Evolutionary conservation across 148 eudicot genomes (phyloP), one percentile per base, ranked within the genome.

Genomic region (Chenopodium formosanum): DNA sequence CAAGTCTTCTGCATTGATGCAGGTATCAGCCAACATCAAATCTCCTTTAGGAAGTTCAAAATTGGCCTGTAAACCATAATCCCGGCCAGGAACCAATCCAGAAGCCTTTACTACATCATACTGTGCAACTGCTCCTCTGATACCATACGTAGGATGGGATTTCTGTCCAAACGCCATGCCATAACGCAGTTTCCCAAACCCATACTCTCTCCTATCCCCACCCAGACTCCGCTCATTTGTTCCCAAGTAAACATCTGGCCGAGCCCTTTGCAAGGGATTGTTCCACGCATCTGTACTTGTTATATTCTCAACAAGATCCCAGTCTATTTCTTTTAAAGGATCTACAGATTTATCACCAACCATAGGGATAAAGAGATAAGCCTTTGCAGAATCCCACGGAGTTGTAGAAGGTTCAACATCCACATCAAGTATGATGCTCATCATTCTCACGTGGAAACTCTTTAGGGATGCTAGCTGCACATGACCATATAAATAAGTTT

Each of bases 371-470:
- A 96, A 96, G 75, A 96, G 77, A 86, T 96, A 96, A 74, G 99
- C 99, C 91, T 96, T 96, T 75, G 95, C 90, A 85, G 97, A 88
- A 91, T 96, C 98, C 99, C 99, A 96, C 70, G 98, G 99, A 83
- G 99, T 96, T 58, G 97, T 96, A 79, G 94, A 89, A 82, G 98
- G 99, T 82, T 92, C 98, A 84, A 94, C 99, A 88, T 96, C 95
- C 82, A 94, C 94, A 80, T 96, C 99, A 78, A 96, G 87, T 74
- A 96, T 97, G 79, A 96, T 91, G 86, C 99, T 94, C 99, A 96
- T 96, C 82, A 96, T 85, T 85, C 99, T 91, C 74, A 96, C 99
- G 82, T 96, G 99, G 84, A 96, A 96, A 85, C 97, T 94, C 90
- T 96, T 94, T 66, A 96, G 91, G 78, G 87, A 88, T 83, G 92